Evolutionary conservation across 2,329 filamentous ascomycete genomes (phyloP).

Genomic region (Piedraia hortae): DNA sequence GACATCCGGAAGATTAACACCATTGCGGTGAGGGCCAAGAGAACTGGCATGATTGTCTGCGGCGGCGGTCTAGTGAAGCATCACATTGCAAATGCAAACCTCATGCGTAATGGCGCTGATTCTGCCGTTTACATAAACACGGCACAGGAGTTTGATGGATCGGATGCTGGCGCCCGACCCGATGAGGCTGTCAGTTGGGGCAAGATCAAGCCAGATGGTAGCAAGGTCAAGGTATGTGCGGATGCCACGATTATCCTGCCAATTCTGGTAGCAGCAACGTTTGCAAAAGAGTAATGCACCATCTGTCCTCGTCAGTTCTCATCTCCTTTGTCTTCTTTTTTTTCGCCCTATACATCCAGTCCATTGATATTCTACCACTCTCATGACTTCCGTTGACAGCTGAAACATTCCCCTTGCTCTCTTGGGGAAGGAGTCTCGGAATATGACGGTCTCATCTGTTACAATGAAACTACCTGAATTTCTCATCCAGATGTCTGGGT

Average conservation of each 20-base stretch:
- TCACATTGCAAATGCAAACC: constrained; percentile 86
- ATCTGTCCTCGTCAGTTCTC: no score
- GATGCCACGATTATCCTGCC: constrained; percentile 41
- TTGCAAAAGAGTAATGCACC: no score
- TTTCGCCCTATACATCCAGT: no score
- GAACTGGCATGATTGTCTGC: constrained; percentile 82
- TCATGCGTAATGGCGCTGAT: constrained; percentile 95
- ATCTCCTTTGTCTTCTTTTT: no score
- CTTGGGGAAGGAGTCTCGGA: no score
- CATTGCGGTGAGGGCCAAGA: constrained; percentile 60
- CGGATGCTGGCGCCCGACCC: constrained; percentile 76
- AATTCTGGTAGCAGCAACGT: constrained; percentile 37
- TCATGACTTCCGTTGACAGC: no score
- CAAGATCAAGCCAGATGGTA: constrained; percentile 75
- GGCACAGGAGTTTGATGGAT: constrained; percentile 88
- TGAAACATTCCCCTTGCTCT: no score
- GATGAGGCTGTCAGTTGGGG: constrained; percentile 97
- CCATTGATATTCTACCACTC: no score
- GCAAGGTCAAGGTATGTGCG: constrained; percentile 65
- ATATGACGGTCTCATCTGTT: no score
- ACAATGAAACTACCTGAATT: no score
- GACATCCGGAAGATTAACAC: constrained; percentile 87
- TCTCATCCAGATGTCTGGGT: no score
- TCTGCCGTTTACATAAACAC: constrained; percentile 96
- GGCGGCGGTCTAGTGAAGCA: constrained; percentile 93